phyloP scores from a whole-genome alignment of 2,329 filamentous ascomycete genomes.

The Myriosclerotinia curreyana region DNA sequence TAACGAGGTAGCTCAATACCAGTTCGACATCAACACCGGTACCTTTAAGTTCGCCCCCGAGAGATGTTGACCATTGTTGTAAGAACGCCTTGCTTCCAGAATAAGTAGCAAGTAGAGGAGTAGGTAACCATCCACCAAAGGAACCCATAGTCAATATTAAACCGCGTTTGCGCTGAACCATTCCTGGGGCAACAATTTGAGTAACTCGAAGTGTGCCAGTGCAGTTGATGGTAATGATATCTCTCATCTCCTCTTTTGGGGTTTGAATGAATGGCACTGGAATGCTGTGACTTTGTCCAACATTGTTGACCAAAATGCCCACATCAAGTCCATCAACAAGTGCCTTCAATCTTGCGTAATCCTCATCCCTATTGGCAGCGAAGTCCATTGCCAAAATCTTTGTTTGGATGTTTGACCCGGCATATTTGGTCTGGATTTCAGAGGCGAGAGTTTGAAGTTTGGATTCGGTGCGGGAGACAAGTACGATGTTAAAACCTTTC shows the following conservation, averaged over 20 bases:
- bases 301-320: slow-evolving; percentile 91
- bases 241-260: slow-evolving; percentile 71
- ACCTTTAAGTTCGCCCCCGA: slow-evolving; percentile 77
- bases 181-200: slow-evolving; percentile 76
- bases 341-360: slow-evolving; percentile 72
- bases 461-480: slow-evolving; percentile 91
- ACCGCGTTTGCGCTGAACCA: slow-evolving; percentile 79
- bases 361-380: slow-evolving; percentile 69
- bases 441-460: slow-evolving; percentile 77
- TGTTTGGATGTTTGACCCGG: slow-evolving; percentile 59
- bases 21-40: slow-evolving; percentile 87
- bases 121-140: slow-evolving; percentile 89
- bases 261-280: slow-evolving; percentile 87
- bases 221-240: slow-evolving; percentile 96
- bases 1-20: slow-evolving; percentile 88
- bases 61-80: slow-evolving; percentile 88
- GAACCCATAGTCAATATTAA: slow-evolving; percentile 97
- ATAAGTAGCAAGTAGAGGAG: slow-evolving; percentile 90
- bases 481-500: slow-evolving; percentile 91
- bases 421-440: slow-evolving; percentile 70
- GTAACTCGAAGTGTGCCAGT: slow-evolving; percentile 85
- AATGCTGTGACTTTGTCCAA: slow-evolving; percentile 90
- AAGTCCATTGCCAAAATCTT: slow-evolving; percentile 92
- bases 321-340: slow-evolving; percentile 73
- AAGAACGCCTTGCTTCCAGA: slow-evolving; percentile 97